Base-by-base conservation (phyloP, 176 grass and related monocot species). In the Puya raimondii region DNA sequence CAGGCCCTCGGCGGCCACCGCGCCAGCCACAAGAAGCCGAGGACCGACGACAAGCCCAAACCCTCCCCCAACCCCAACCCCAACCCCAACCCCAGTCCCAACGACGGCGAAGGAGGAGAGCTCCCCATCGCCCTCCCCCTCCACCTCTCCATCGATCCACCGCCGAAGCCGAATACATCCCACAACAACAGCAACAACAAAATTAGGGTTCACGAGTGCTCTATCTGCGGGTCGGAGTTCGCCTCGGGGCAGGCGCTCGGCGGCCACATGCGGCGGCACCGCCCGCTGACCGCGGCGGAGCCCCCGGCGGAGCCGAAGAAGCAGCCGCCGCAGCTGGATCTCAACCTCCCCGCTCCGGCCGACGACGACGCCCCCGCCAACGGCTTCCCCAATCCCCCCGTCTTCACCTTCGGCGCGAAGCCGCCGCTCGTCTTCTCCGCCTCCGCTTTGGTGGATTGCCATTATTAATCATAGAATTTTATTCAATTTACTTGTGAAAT, bases 1-100 rank as follows among this genome's bases (percentile, higher is more conserved):
- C 92, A 96, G 21, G 93, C 93, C 2, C 93, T 92, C 69, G 93
- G 93, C 51, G 93, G 93, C 26, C 93, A 96, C 76, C 89, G 86
- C 12, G 84, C 94, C 25, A 97, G 89, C 84, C 94, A 97, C 81
- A 97, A 93, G 71, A 97, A 93, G 66, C 86, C 86, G 1, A 90
- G 85, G 42, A 20, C 81, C 47, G 51, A 50, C 59, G 68, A 27
- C n/a, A 49, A 47, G 22, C 73, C 72, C 6, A 59, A 80, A 0
- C 69, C 69, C 11, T 61, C 1, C 59, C 7, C 12, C 3, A 49
- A 14, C 64, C 15, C 18, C 50, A 51, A 3, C 17, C 15, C 1
- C 66, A 12, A 21, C 50, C 47, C 68, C 26, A 67, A 56, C 12
- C 49, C 22, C 21, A 83, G 70, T 78, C 78, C 61, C 14, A 72